Evolutionary conservation across 1,284 basidiomycete species (phyloP), one percentile per base, ranked within the genome.

Genomic region (Entoloma clypeatum): DNA sequence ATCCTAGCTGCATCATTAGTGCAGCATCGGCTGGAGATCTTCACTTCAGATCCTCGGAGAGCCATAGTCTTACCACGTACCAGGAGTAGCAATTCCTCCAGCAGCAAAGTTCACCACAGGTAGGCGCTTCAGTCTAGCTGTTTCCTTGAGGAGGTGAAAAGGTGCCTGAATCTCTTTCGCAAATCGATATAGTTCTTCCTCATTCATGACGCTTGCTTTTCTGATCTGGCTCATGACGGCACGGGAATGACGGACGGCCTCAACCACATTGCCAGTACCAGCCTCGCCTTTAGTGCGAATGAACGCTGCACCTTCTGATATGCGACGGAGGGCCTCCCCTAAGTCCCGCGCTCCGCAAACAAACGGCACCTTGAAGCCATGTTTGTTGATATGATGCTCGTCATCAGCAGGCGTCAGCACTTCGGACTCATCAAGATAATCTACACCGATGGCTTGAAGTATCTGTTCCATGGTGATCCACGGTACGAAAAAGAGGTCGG

Each of bases 1-100:
- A 94, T 36, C 95, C 94, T 26, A 99, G 79, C 62, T 98, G 94
- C 95, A 99, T 99, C 95, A 99, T 97, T 51, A 99, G 69, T 3
- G 96, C 96, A 16, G 95, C 96, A 63, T 99, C 95, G 50, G 93
- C 87, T 86, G 33, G 45, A 25, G 26, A 30, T 35, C 37, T 31
- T 31, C 26, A 31, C 19, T 7, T 28, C 37, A 11, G 40, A 18
- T 32, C n/a, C 39, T 21, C 29, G 16, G 30, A 18, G 16, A n/a
- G n/a, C n/a, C n/a, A 18, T 25, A 25, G 47, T 36, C n/a, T 35
- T 23, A 22, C 21, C 39, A 41, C 73, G 39, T 57, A 86, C 84
- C 93, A 35, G 95, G 95, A 4, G 95, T 98, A 36, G 96, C 94
- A 44, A 99, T 81, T 51, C 95, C 95, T 47, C 95, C 95, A 36